Evolutionary conservation across 78 protist genomes (phyloP), one percentile per base, ranked within the genome.

Genomic region (Acrasis kona): DNA sequence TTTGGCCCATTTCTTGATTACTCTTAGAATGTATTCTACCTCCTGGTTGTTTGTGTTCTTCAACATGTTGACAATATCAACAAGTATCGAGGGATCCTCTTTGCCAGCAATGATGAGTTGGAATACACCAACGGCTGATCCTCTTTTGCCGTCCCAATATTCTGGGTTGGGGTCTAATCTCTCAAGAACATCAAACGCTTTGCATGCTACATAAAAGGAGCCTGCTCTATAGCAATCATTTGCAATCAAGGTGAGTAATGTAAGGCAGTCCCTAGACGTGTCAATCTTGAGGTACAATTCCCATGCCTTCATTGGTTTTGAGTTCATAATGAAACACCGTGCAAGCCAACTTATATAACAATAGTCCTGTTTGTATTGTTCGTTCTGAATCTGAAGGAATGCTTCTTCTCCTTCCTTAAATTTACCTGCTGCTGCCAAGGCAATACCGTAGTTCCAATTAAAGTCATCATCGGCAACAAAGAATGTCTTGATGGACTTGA

Each of bases 121-220:
- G 77, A 86, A 90, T 34, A 40, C 84, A 36, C 94, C 94, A 27
- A 83, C 50, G 50, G 89, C 81, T 5, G 92, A 89, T 34, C 89
- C 89, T 38, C 89, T 76, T 87, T 86, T 86, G 28, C 89, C 94
- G 10, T 79, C 87, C 87, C 86, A 86, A 58, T 73, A 81, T 78
- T 75, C 84, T 35, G 88, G 86, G 35, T 42, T 64, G 10, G 87
- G 81, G 68, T 91, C 95, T 28, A 85, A 76, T 29, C 95, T 79
- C 85, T 84, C 90, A 10, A 92, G 82, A 27, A 87, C 90, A 32
- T 92, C 92, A 65, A 92, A 92, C 10, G 96, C 92, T 74, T 92
- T 85, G 27, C 91, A 87, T 30, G 91, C 9, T 79, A 78, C 81
- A 65, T 77, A 81, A 72, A 91, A 91, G 36, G 32, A 34, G 34